phyloP scores from a whole-genome alignment of 306 rosid species.

The Leucaena leucocephala region DNA sequence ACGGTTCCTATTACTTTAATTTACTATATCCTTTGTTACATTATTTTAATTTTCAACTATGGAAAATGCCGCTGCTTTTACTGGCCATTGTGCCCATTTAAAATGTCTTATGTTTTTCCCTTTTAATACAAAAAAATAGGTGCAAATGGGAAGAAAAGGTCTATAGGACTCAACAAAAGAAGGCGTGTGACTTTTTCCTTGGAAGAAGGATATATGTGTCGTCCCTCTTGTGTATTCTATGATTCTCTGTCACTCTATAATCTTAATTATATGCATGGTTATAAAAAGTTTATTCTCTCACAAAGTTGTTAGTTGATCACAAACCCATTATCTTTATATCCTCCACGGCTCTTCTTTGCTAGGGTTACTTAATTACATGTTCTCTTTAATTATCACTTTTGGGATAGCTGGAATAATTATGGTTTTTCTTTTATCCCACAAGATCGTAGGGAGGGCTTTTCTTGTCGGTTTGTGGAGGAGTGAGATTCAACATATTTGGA shows the following conservation, averaged over 20 bases:
- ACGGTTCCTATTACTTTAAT: background rate
- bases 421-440: no score
- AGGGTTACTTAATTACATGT: no score
- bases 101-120: slow-evolving; percentile 9
- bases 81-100: slow-evolving; percentile 30
- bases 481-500: no score
- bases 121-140: background rate
- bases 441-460: no score
- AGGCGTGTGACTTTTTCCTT: slow-evolving; percentile 28
- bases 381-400: no score
- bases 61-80: slow-evolving; percentile 46
- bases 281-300: no score
- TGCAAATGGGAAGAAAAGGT: background rate
- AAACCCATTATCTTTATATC: no score
- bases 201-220: slow-evolving; percentile 2
- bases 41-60: slow-evolving; percentile 35
- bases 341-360: no score
- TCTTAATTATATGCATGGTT: no score
- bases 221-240: background rate
- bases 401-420: no score
- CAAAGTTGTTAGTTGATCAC: no score
- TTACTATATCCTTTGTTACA: background rate
- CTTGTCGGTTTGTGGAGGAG: no score
- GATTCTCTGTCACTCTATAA: background rate
- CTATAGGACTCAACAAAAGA: slow-evolving; percentile 26